Evolutionary conservation across 202 grass and related monocot species (phyloP).

Genomic region (Panicum virgatum): DNA sequence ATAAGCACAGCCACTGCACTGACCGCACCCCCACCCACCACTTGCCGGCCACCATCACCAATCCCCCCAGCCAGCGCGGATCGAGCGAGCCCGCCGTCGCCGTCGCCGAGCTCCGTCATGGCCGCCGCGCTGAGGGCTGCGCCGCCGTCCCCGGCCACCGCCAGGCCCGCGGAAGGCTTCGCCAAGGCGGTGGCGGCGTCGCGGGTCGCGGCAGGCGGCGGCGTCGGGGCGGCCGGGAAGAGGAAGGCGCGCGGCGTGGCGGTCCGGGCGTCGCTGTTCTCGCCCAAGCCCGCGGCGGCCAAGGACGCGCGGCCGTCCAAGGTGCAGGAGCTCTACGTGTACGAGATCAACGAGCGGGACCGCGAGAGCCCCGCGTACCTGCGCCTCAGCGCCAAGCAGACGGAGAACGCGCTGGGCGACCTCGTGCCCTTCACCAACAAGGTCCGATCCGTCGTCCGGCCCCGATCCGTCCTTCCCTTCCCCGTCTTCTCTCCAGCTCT

Average conservation of each 20-base stretch:
- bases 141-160: not conserved
- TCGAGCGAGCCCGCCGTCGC: not conserved
- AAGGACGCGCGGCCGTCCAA: conserved; percentile 52
- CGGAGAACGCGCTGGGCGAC: conserved; percentile 71
- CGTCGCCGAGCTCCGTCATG: conserved; percentile 7
- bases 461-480: not conserved
- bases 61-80: not conserved
- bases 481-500: too few species aligned
- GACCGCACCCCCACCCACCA: not conserved
- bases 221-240: not conserved
- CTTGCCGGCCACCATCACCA: not conserved
- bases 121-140: conserved; percentile 18
- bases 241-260: not conserved
- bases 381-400: conserved; percentile 69
- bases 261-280: conserved; percentile 56
- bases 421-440: conserved; percentile 97
- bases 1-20: not conserved
- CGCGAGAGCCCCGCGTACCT: conserved; percentile 74
- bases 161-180: not conserved
- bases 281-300: conserved; percentile 43
- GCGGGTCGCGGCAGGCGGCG: not conserved
- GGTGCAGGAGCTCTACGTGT: conserved; percentile 76
- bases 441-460: too few species aligned
- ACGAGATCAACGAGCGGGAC: conserved; percentile 88
- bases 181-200: not conserved